These are phyloP conservation scores for Discostella pseudostelligera DNA, from an alignment of 108 stramenopile species.

Conservation along the genomic window DNA sequence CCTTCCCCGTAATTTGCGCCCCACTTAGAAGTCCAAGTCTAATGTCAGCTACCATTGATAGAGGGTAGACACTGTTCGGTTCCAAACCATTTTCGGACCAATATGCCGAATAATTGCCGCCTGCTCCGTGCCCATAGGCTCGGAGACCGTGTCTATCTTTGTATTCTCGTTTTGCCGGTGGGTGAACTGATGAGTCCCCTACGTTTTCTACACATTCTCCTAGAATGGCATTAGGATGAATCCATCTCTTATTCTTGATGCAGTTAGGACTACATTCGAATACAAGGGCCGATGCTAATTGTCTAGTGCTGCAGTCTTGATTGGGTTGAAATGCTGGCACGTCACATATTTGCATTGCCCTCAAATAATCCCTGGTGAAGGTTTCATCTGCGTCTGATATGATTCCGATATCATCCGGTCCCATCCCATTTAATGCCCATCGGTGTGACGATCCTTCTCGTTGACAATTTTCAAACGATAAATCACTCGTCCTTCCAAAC, in stretches of 20 bases:
- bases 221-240: conserved; percentile 54
- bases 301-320: conserved; percentile 19
- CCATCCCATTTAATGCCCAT: conserved; percentile 56
- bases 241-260: conserved; percentile 22
- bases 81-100: conserved; percentile 1
- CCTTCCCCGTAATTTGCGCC: conserved; percentile 8
- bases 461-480: conserved; percentile 38
- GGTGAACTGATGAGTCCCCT: conserved; percentile 36
- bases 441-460: conserved; percentile 37
- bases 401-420: conserved; percentile 45
- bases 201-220: conserved; percentile 59
- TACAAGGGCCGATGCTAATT: conserved; percentile 37
- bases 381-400: conserved; percentile 56
- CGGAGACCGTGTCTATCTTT: conserved; percentile 26
- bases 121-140: conserved; percentile 17
- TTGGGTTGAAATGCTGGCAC: conserved; percentile 34
- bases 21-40: conserved; percentile 18
- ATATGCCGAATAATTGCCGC: conserved; percentile 10
- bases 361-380: conserved; percentile 50
- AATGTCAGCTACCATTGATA: conserved; percentile 29
- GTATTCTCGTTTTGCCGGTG: conserved; percentile 27
- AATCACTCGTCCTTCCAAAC: neutral
- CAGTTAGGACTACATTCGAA: conserved; percentile 52
- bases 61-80: conserved; percentile 14
- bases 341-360: conserved; percentile 50